A percentile compares a stretch with the other conserved stretches of the same genome.
Evolutionary conservation across 2,329 filamentous ascomycete genomes (phyloP).

Genomic region (Monosporascus sp.): DNA sequence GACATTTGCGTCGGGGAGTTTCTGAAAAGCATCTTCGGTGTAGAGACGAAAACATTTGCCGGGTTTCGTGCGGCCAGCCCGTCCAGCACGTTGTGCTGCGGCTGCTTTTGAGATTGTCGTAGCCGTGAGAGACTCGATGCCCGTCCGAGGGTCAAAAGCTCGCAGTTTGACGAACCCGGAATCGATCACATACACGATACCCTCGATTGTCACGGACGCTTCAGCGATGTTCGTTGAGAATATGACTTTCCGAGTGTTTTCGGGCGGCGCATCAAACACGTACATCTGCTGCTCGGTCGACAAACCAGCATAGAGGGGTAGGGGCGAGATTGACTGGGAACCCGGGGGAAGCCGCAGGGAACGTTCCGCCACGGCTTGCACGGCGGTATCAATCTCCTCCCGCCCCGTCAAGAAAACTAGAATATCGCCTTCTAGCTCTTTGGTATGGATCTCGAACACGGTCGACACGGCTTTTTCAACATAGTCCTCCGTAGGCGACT

Average conservation of each 20-base stretch:
- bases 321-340: slow-evolving; percentile 56
- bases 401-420: slow-evolving; percentile 87
- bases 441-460: slow-evolving; percentile 80
- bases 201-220: slow-evolving; percentile 90
- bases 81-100: slow-evolving; percentile 83
- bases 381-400: slow-evolving; percentile 81
- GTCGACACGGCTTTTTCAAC: slow-evolving; percentile 77
- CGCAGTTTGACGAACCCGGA: slow-evolving; percentile 87
- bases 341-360: slow-evolving; percentile 57
- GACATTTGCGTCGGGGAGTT: slow-evolving; percentile 66
- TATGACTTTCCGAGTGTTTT: slow-evolving; percentile 84
- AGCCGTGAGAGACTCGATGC: slow-evolving; percentile 81
- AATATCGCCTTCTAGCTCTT: slow-evolving; percentile 79
- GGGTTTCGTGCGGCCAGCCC: slow-evolving; percentile 81
- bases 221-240: slow-evolving; percentile 95
- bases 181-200: slow-evolving; percentile 87
- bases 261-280: slow-evolving; percentile 79
- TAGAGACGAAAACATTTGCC: slow-evolving; percentile 95
- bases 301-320: slow-evolving; percentile 86
- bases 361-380: slow-evolving; percentile 75
- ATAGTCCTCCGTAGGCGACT: slow-evolving; percentile 78
- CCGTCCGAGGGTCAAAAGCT: slow-evolving; percentile 76
- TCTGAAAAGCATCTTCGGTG: slow-evolving; percentile 66
- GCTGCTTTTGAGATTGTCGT: slow-evolving; percentile 85
- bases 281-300: slow-evolving; percentile 91